A percentile compares a stretch with the other conserved stretches of the same genome.
These are phyloP conservation scores for Aspergillus sergii DNA, from an alignment of 2,329 filamentous ascomycete genomes.

Conservation along the genomic window DNA sequence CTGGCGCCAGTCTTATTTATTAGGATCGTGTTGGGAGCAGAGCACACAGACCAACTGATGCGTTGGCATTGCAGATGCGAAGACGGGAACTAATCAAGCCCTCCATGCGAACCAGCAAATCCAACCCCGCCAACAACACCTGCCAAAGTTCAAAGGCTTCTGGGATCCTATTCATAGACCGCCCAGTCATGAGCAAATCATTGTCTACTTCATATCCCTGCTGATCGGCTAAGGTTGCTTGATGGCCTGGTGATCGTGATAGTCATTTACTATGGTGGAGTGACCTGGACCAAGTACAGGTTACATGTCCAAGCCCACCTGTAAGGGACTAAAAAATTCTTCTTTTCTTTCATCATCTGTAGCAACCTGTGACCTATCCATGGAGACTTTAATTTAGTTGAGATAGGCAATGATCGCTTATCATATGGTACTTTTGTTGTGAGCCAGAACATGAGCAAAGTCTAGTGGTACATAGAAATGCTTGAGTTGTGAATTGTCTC, in stretches of 20 bases:
- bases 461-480: not conserved
- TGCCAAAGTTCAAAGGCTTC: conserved; percentile 12
- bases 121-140: conserved; percentile 18
- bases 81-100: conserved; percentile 28
- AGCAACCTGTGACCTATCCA: not conserved
- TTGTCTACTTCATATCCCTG: not conserved
- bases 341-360: not conserved
- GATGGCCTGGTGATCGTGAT: not conserved
- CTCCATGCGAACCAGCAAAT: conserved; percentile 21
- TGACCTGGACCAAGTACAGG: not conserved
- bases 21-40: conserved; percentile 14
- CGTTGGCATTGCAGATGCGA: conserved; percentile 33
- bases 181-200: not conserved
- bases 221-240: not conserved
- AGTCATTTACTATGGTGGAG: not conserved
- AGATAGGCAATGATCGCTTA: not conserved
- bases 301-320: not conserved
- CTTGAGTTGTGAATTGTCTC: not conserved
- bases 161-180: not conserved
- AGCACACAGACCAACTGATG: conserved; percentile 34
- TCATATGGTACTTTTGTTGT: not conserved
- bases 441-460: not conserved
- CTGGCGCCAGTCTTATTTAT: conserved; percentile 18
- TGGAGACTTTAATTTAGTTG: not conserved
- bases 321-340: too few species aligned